A percentile compares a stretch with the other conserved stretches of the same genome.
phyloP scores from a whole-genome alignment of 495 filamentous ascomycete species.

The Pseudotulostoma volvatum region DNA sequence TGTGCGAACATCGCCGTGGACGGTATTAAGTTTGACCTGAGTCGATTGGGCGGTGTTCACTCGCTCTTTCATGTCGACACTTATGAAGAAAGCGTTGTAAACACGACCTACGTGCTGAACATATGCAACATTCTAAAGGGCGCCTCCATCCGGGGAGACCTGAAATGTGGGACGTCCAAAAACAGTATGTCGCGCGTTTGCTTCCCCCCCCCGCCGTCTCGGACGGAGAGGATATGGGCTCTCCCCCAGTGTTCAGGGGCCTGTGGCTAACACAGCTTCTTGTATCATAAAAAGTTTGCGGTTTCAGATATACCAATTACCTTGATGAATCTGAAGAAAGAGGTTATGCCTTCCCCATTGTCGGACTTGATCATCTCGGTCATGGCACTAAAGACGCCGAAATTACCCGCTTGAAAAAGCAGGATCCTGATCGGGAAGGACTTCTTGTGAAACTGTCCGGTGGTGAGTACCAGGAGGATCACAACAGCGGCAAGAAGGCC shows the following conservation, averaged over 20 bases:
- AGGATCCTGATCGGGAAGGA: slow-evolving; percentile 49
- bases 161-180: slow-evolving; percentile 42
- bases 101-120: slow-evolving; percentile 81
- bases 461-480: slow-evolving; percentile 35
- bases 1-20: slow-evolving; percentile 46
- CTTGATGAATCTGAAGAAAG: slow-evolving; percentile 14
- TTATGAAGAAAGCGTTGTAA: slow-evolving; percentile 30
- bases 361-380: slow-evolving; percentile 43
- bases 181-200: slow-evolving; percentile 16
- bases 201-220: neutral
- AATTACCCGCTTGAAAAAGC: slow-evolving; percentile 42
- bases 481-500: slow-evolving; percentile 27
- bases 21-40: slow-evolving; percentile 46
- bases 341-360: slow-evolving; percentile 47
- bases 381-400: slow-evolving; percentile 41
- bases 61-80: slow-evolving; percentile 43
- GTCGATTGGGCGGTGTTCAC: slow-evolving; percentile 53
- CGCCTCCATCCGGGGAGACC: slow-evolving; percentile 41
- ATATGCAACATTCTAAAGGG: slow-evolving; percentile 52
- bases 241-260: too few species aligned
- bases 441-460: slow-evolving; percentile 54
- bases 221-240: too few species aligned
- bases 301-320: slow-evolving; percentile 36
- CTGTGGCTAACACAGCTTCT: slow-evolving; percentile 1
- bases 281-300: slow-evolving; percentile 47